phyloP scores from a whole-genome alignment of 2,329 filamentous ascomycete genomes.

The Phaeosphaeriaceae sp. region DNA sequence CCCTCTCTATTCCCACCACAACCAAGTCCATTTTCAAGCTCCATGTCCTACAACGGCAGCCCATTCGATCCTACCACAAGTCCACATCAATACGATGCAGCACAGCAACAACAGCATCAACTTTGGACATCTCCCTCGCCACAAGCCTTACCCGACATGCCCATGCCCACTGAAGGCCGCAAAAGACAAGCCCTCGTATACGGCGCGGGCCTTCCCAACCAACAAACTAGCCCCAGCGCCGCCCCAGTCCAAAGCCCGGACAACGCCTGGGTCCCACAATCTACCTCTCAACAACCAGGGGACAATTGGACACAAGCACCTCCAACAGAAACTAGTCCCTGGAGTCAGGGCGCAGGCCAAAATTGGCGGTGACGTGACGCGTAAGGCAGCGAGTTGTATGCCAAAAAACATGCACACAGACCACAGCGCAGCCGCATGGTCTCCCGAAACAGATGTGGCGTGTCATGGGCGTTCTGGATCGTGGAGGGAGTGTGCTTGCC shows the following conservation, averaged over 20 bases:
- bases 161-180: constrained; percentile 39
- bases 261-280: not conserved
- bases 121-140: constrained; percentile 34
- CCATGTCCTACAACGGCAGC: constrained; percentile 35
- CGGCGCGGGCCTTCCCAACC: constrained; percentile 28
- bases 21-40: constrained; percentile 35
- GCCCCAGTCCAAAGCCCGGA: not conserved
- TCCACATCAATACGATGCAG: constrained; percentile 18
- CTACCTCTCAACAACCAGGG: no score
- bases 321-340: no score
- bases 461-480: no score
- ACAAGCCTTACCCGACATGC: constrained; percentile 39
- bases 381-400: no score
- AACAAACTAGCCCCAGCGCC: constrained; percentile 15
- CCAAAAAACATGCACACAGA: no score
- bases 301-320: no score
- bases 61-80: constrained; percentile 28
- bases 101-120: constrained; percentile 24
- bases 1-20: constrained; percentile 37
- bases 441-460: no score
- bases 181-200: constrained; percentile 40
- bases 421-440: no score
- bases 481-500: no score
- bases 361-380: no score
- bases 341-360: not conserved